Percentiles rank a stretch among this genome's conserved stretches.
Evolutionary conservation across 2,329 filamentous ascomycete genomes (phyloP).

Genomic region (Exophiala spinifera): DNA sequence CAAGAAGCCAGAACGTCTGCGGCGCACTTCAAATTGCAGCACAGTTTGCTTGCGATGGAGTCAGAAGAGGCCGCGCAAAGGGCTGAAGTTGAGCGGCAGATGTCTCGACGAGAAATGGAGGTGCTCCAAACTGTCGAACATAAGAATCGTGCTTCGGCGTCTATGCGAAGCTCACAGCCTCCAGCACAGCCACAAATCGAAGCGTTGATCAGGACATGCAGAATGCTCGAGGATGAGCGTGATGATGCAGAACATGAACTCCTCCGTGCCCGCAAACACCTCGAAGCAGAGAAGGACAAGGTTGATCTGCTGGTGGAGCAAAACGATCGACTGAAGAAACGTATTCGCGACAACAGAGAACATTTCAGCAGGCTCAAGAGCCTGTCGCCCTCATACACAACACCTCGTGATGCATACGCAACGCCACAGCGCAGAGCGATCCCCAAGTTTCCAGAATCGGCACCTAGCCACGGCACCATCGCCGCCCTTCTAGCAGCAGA

Average conservation of each 20-base stretch:
- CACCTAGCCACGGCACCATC: constrained; percentile 52
- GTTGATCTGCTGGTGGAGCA: constrained; percentile 69
- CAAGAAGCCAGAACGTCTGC: constrained; percentile 74
- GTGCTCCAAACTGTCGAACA: constrained; percentile 73
- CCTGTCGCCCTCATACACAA: constrained; percentile 57
- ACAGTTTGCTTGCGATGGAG: constrained; percentile 78
- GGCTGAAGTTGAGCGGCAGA: constrained; percentile 85
- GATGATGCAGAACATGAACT: constrained; percentile 59
- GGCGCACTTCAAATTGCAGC: constrained; percentile 87
- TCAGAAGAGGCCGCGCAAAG: constrained; percentile 81
- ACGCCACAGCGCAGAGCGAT: constrained; percentile 42
- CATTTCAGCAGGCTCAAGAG: constrained; percentile 68
- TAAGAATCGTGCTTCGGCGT: constrained; percentile 48
- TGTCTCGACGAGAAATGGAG: constrained; percentile 84
- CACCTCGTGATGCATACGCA: constrained; percentile 53
- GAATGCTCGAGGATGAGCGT: constrained; percentile 61
- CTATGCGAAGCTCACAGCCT: constrained; percentile 37
- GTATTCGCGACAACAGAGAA: constrained; percentile 85
- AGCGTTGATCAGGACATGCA: constrained; percentile 57
- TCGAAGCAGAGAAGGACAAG: constrained; percentile 74
- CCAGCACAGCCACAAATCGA: constrained; percentile 57
- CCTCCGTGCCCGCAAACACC: constrained; percentile 71
- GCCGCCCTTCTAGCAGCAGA: constrained; percentile 71
- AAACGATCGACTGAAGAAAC: constrained; percentile 71
- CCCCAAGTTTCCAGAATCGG: constrained; percentile 40